Percentiles rank a stretch among this genome's conserved stretches.
Conservation (phyloP, 2,329 filamentous ascomycete genomes). For the Neoscytalidium dimidiatum region DNA sequence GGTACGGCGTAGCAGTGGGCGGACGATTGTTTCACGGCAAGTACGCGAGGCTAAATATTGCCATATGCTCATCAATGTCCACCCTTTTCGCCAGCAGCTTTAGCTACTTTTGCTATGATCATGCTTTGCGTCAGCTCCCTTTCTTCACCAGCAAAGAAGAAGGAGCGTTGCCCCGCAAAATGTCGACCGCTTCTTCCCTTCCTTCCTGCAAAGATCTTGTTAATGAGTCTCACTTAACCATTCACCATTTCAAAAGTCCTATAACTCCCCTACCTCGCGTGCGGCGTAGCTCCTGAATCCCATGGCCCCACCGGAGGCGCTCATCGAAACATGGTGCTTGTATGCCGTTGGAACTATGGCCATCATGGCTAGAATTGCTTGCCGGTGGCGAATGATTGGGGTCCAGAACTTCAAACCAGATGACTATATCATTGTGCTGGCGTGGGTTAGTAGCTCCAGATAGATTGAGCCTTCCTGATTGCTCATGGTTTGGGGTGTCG, state of each 20-base stretch:
- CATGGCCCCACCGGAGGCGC: background rate
- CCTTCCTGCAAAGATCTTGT: background rate
- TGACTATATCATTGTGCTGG: slow-evolving; percentile 37
- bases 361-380: slow-evolving; percentile 36
- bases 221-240: background rate
- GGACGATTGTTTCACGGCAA: background rate
- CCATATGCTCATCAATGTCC: background rate
- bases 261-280: background rate
- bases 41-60: background rate
- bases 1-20: background rate
- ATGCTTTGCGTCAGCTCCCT: background rate
- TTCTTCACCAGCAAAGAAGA: background rate
- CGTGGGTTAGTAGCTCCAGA: slow-evolving; percentile 27
- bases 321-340: slow-evolving; percentile 41
- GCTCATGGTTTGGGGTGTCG: background rate
- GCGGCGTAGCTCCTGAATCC: background rate
- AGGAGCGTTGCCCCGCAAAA: background rate
- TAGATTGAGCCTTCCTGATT: background rate
- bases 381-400: slow-evolving; percentile 37
- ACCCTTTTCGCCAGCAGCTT: background rate
- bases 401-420: slow-evolving; percentile 35
- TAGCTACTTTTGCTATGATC: background rate
- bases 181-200: background rate
- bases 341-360: slow-evolving; percentile 35
- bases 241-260: background rate